Base-by-base conservation (phyloP, 2,329 filamentous ascomycete species). In the Xylariales sp. region DNA sequence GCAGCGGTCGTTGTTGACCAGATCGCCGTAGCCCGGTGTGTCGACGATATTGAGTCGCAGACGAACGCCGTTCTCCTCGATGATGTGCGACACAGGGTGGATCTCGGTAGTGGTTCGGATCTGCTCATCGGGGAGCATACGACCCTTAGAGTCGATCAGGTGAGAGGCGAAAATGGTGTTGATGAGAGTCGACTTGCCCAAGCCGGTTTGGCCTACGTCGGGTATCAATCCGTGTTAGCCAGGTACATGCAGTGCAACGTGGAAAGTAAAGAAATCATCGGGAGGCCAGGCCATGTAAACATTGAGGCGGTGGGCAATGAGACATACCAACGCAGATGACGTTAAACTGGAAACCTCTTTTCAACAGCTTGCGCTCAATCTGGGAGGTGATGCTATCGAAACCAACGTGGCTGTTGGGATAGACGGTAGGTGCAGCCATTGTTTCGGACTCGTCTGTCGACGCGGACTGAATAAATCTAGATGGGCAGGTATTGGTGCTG, bases 131-230 rank as follows among this genome's bases (percentile, higher is more conserved):
- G 96, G 96, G 70, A 91, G 86, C 79, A 98, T 87, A 79, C 96
- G 93, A 79, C 96, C 96, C 87, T 99, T 99, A 80, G 94, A 97
- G 83, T 99, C 95, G 83, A 99, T 97, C 76, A 99, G 89, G 86
- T 99, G 96, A 75, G 96, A 98, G 75, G 96, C 96, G 84, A 99
- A 99, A 87, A 99, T 97, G 83, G 96, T 99, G 89, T 99, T 99
- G 89, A 99, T 97, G 80, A 99, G 85, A 71, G 96, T 99, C 65
- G 95, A 98, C 87, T 99, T 99, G 84, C 96, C 96, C 77, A 99
- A 90, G 82, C 96, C 96, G 71, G 96, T 99, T 86, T 99, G 96
- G 79, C 96, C 96, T 98, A 80, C 71, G 73, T 62, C 65, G 70
- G 70, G 75, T 71, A 70, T 67, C 75, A 72, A 70, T 67, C 75